Evolutionary conservation across 2,329 filamentous ascomycete species (phyloP), one percentile per base, ranked within the genome.

Genomic region (Sporothrix inflata): DNA sequence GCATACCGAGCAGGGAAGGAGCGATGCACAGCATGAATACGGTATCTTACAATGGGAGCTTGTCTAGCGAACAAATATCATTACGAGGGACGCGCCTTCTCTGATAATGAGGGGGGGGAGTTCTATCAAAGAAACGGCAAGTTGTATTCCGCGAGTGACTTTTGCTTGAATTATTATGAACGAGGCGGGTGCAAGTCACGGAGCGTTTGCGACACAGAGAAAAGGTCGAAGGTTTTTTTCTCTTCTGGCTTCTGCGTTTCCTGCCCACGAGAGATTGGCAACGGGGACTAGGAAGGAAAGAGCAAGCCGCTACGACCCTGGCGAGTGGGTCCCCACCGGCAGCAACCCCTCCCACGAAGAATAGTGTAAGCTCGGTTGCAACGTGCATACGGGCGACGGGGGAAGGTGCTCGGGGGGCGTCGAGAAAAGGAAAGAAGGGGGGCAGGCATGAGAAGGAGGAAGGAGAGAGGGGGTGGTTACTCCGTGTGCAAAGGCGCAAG

Each of bases 291-390:
- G 69, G 34, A 72, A 71, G 72, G 72, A 75, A 75, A 74, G 74
- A 72, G 72, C 71, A 69, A 72, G 65, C 73, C 72, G 67, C 72
- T 71, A 53, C 57, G 27, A 73, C 72, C 63, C 74, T 73, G 49
- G 69, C 11, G 14, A 24, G 75, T 75, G 75, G 75, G 68, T 70
- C 72, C n/a, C 30, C 27, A 53, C 67, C 72, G 72, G 71, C 72
- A 75, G 69, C 71, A 70, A 72, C 71, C 73, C 72, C 73, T 66
- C 49, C 45, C n/a, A 63, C 34, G 40, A 69, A 30, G 53, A 69
- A 55, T 66, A 67, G n/a, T 57, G 75, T 74, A 75, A 76, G 75
- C 75, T 76, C 75, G 74, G 75, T 75, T 76, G 68, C 74, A 75
- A 66, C 69, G 66, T 71, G 73, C 73, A 73, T 73, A 61, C 27